Evolutionary conservation across 352 stramenopile species (phyloP), one percentile per base, ranked within the genome.

Genomic region (Globisporangium uncinulatum): DNA sequence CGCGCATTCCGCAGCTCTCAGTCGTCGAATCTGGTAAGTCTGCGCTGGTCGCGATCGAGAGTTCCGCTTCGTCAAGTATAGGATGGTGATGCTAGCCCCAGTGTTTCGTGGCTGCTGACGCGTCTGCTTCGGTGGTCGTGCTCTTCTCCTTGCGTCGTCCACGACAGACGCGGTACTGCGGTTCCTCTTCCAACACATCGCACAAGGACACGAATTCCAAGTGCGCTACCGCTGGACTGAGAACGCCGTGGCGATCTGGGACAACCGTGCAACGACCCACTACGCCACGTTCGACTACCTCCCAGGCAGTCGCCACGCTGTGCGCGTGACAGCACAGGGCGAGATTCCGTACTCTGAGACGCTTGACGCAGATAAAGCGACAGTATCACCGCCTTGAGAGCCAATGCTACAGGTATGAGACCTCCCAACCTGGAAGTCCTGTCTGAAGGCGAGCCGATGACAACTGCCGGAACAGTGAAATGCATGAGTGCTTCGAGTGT

Each of bases 231-330:
- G 44, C 51, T 69, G 56, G 63, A 57, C 52, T 39, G 67, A 71
- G 56, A 60, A 75, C 44, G 54, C 64, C 0, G 57, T 75, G 11
- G 67, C 61, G 17, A 51, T 75, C 39, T 75, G 67, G 67, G 63
- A 74, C 54, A 75, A 75, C 61, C 64, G 67, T 45, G 24, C 59
- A 3, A 72, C 68, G 21, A 61, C 46, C 45, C 69, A 76, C 62
- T 65, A 55, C 24, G 69, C 58, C 29, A 76, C 69, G 0, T 76
- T 76, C 21, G 69, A 76, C 51, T 73, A 71, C 45, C 54, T 76
- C 2, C 69, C 69, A 15, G 66, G 66, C 51, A 76, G 69, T 54
- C 62, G 66, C 46, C 66, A 70, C 48, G 69, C 66, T 9, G 56
- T 64, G 39, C 69, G 69, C 19, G 69, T 76, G 17, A 76, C 65